Evolutionary conservation across 129 eudicot genomes (phyloP), one percentile per base, ranked within the genome.

Genomic region (Flaveria linearis): DNA sequence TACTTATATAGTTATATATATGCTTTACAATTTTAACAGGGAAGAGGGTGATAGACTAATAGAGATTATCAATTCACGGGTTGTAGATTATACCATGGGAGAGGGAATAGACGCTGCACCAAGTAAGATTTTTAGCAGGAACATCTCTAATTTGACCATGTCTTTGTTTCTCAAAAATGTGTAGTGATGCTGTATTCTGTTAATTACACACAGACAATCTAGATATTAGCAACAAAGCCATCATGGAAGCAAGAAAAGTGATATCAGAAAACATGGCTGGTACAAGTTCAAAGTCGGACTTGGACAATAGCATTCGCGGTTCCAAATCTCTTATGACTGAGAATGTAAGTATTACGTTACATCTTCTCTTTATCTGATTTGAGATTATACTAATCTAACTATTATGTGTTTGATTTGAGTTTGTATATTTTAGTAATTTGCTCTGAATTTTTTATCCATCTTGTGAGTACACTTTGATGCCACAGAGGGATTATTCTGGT

Each of bases 241-340:
- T 91, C 79, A 75, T 36, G 84, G 97, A 94, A 87, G 98, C 98
- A 18, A 91, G 86, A 82, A 84, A 81, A 63, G 77, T 91, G 89
- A 84, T 94, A 50, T 75, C 90, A 64, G 85, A 88, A 66, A 90
- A 87, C 85, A 81, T 85, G 84, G 87, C 69, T 56, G 90, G 85
- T 78, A 78, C 87, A 61, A 86, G 85, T 71, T 85, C 90, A 74
- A 87, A 82, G 85, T 73, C 86, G 65, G 82, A 82, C 16, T 25
- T 78, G 73, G 95, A 76, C 63, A 76, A 71, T 74, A 72, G 68
- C 66, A 56, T 65, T 68, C 72, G 49, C 71, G 73, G 71, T 20
- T 72, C 76, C 22, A 74, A 85, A 58, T 71, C 83, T 77, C 33
- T 67, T 52, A 25, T 72, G 56, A 56, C 75, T 42, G 83, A 84